Evolutionary conservation across 257 asterid genomes (phyloP), one percentile per base, ranked within the genome.

Genomic region (Solanum rostratum): DNA sequence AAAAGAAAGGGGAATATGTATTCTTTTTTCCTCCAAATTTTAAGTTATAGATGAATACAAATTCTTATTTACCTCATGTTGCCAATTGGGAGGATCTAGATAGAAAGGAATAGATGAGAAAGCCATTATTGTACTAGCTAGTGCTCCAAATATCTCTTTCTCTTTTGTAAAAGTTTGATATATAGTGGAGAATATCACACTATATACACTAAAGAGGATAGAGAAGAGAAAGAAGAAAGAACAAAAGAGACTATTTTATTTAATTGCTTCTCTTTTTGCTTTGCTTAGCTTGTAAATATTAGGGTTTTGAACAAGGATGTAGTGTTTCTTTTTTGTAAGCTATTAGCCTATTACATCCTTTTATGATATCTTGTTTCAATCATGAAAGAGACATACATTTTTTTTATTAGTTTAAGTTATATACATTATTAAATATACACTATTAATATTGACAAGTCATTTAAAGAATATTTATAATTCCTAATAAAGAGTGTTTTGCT

Each of bases 11-110:
- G 10, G 86, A 84, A 81, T 52, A 59, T 86, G 14, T 78, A 49
- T 81, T 69, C 52, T 81, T 86, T 85, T 27, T 86, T 85, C 20
- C 0, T 12, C 54, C 7, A 69, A n/a, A 53, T 43, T 53, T 6
- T 15, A 53, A 81, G 52, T 12, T 62, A 15, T 45, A n/a, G 37
- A 55, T 19, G 30, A 20, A 76, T 20, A 57, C 20, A 63, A 43
- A 37, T 57, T 74, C 41, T 74, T 3, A 50, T 46, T 29, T 87
- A 86, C 90, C 89, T 84, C 90, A 16, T 83, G 76, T 45, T 84
- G 88, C 92, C 89, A 89, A 73, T 71, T 89, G 79, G 90, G 87
- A 84, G 86, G 88, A 89, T 89, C 92, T 84, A 86, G 84, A 73
- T 89, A 87, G 86, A 83, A 43, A 7, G 92, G 92, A 88, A 86